Conservation (phyloP, 108 stramenopile species). For the Halocafeteria seosinensis region DNA sequence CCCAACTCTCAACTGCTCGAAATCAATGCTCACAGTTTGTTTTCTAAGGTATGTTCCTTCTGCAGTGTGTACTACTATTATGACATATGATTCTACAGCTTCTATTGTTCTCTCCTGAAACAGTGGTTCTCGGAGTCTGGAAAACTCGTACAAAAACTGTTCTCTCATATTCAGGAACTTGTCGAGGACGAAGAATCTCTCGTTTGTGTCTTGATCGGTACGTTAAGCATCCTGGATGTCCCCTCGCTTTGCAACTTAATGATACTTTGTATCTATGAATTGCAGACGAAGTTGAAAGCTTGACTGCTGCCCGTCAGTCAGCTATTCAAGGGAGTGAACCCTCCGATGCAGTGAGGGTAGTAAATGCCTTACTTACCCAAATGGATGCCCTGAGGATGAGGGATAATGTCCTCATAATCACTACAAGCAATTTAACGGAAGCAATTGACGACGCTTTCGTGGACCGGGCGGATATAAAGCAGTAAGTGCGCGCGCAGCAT, state of each 20-base stretch:
- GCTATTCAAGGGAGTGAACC: constrained; percentile 30
- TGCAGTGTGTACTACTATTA: too few species aligned
- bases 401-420: constrained; percentile 55
- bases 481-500: not conserved
- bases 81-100: too few species aligned
- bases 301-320: constrained; percentile 25
- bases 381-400: constrained; percentile 47
- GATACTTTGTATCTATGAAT: too few species aligned
- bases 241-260: not conserved
- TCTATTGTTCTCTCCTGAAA: constrained; percentile 2
- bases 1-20: constrained; percentile 44
- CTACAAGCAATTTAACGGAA: constrained; percentile 55
- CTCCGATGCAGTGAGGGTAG: constrained; percentile 47
- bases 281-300: constrained; percentile 51
- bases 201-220: constrained; percentile 47
- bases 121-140: constrained; percentile 72
- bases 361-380: constrained; percentile 51
- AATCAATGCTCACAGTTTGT: constrained; percentile 60
- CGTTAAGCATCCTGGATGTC: not conserved
- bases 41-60: too few species aligned
- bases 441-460: constrained; percentile 60
- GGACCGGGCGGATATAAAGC: constrained; percentile 54
- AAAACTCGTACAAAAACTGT: constrained; percentile 53
- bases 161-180: constrained; percentile 51
- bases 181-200: constrained; percentile 49